Evolutionary conservation across 1,284 basidiomycete species (phyloP).

Genomic region (Dichomitus squalens): DNA sequence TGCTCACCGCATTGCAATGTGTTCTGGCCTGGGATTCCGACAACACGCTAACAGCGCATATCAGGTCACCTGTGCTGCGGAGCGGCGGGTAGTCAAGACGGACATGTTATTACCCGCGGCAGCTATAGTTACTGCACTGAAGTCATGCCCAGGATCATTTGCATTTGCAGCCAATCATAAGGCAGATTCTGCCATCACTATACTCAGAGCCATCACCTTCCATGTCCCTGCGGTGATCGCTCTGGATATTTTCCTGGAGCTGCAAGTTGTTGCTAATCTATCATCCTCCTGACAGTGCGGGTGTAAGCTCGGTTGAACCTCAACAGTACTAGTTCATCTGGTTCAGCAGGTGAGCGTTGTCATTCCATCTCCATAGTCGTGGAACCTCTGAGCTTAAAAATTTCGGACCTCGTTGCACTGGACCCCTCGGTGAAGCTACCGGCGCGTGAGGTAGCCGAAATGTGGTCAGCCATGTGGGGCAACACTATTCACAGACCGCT

Average conservation of each 20-base stretch:
- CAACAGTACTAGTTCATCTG: neutral
- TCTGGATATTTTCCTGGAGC: neutral
- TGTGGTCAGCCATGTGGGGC: too few species aligned
- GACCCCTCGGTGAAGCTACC: neutral
- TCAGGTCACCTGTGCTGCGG: neutral
- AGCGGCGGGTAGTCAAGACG: neutral
- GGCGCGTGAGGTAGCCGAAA: neutral
- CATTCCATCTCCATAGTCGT: neutral
- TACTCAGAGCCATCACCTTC: too few species aligned
- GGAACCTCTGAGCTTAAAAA: conserved; percentile 8
- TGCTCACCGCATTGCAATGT: too few species aligned
- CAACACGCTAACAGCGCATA: too few species aligned
- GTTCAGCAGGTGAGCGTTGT: neutral
- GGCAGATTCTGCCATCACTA: too few species aligned
- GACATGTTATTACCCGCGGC: neutral
- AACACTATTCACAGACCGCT: neutral
- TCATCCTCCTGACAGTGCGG: neutral
- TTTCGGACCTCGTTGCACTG: neutral
- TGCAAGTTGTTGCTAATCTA: neutral
- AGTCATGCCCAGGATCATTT: conserved; percentile 4
- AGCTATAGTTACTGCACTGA: neutral
- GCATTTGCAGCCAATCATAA: too few species aligned
- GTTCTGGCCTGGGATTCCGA: too few species aligned
- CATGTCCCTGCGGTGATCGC: conserved; percentile 6
- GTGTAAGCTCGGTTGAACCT: neutral